Evolutionary conservation across 1,284 basidiomycete species (phyloP).

Genomic region (Laetiporus sulphureus): DNA sequence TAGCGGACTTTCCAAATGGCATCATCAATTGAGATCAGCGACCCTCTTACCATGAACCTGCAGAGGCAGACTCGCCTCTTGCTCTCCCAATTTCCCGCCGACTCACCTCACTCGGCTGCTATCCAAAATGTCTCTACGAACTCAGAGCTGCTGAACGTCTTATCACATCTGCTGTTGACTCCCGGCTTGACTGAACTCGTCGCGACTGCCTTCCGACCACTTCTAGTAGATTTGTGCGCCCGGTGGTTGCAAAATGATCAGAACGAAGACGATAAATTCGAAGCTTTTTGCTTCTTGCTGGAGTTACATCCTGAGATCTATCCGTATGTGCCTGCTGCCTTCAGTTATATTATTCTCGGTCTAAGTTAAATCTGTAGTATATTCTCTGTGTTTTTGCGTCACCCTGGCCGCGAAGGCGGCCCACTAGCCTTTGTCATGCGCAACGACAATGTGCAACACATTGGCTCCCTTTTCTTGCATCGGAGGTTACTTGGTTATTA

Average conservation of each 20-base stretch:
- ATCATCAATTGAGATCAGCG: constrained; percentile 11
- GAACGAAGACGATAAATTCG: constrained; percentile 45
- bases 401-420: constrained; percentile 42
- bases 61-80: constrained; percentile 40
- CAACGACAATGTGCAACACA: constrained; percentile 21
- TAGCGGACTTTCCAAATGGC: background rate
- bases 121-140: constrained; percentile 32
- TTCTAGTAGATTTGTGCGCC: constrained; percentile 66
- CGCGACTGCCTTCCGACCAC: constrained; percentile 55
- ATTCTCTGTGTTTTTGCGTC: constrained; percentile 32
- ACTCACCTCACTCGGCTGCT: constrained; percentile 28
- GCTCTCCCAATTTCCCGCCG: constrained; percentile 33
- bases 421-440: constrained; percentile 42
- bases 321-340: constrained; percentile 38
- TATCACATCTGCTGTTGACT: constrained; percentile 27
- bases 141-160: constrained; percentile 28
- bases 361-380: no score
- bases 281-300: constrained; percentile 54
- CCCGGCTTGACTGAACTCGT: constrained; percentile 51
- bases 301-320: constrained; percentile 71
- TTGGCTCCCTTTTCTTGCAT: constrained; percentile 48
- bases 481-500: constrained; percentile 72
- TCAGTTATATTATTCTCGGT: constrained; percentile 1
- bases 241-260: constrained; percentile 54
- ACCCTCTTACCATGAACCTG: constrained; percentile 49